Base-by-base conservation (phyloP, 208 protist genomes). In the Leishmania arabica region DNA sequence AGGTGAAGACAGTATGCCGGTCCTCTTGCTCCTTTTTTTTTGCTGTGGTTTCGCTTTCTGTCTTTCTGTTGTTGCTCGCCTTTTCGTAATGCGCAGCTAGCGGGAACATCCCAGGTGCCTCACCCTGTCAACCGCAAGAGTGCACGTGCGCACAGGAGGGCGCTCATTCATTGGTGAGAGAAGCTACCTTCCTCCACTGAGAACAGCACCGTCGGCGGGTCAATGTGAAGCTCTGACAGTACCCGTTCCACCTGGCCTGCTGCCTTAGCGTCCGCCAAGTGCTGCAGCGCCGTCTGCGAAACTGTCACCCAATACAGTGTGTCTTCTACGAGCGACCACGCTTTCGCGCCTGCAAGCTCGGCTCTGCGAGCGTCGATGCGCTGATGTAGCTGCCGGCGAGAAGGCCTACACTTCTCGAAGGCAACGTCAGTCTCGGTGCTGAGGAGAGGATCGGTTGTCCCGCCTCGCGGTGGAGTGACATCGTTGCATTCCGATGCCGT, bases 281-380 rank as follows among this genome's bases (percentile, higher is more conserved):
- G 34, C 77, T 69, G 65, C 51, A 78, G 40, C 19, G 79, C 82
- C 70, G 42, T 65, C 68, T 89, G 86, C 53, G 79, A 31, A 13
- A 83, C 86, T 5, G 17, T 71, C 13, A 86, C 49, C 86, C 86
- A 89, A 40, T 77, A 42, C 34, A 86, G 51, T 3, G 86, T 89
- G 49, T 81, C 83, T 24, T 40, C 60, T n/a, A 85, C 78, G 7
- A 90, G 73, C 2, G 62, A 56, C 45, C 8, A 37, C 60, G 24
- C 9, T 24, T 58, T 53, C 37, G 76, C 15, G 15, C 74, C 27
- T 31, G 21, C 5, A 19, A 64, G 49, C 45, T 71, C 42, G 6
- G 34, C 74, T 13, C 15, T 27, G 17, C 34, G 51, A 37, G 47
- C 62, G 56, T 60, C 31, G 21, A 21, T 42, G 62, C 24, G 51